Evolutionary conservation across 768 basidiomycete species (phyloP).

Genomic region (Daedaleopsis nitida): DNA sequence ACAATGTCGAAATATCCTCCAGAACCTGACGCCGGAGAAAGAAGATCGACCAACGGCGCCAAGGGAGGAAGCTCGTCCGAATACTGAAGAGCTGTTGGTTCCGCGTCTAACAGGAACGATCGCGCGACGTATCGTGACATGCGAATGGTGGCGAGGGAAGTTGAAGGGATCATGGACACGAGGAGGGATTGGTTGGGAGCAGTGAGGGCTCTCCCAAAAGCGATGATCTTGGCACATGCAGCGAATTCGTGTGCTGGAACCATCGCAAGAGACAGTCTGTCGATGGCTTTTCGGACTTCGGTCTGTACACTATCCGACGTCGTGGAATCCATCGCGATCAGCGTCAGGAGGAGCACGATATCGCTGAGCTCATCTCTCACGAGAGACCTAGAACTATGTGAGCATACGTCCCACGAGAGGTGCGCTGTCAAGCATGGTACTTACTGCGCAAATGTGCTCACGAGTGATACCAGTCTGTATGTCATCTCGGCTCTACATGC

Average conservation of each 20-base stretch:
- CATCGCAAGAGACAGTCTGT: constrained; percentile 47
- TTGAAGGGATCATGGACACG: constrained; percentile 52
- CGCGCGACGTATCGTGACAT: constrained; percentile 64
- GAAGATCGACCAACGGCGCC: constrained; percentile 46
- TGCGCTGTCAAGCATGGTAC: constrained; percentile 18
- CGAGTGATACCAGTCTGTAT: constrained; percentile 43
- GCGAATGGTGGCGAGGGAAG: constrained; percentile 49
- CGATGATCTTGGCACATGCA: constrained; percentile 48
- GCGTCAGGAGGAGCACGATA: constrained; percentile 49
- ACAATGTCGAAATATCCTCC: constrained; percentile 53
- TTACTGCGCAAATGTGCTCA: constrained; percentile 50
- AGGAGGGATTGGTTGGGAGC: constrained; percentile 53
- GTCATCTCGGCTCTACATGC: constrained; percentile 34
- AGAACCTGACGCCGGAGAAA: constrained; percentile 47
- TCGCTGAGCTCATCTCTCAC: constrained; percentile 45
- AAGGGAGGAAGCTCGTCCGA: constrained; percentile 49
- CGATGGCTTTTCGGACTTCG: constrained; percentile 50
- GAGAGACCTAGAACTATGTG: neutral
- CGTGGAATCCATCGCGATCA: constrained; percentile 58
- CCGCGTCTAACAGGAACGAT: constrained; percentile 38
- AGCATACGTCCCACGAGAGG: neutral
- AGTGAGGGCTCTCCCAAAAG: constrained; percentile 41
- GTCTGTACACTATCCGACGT: constrained; percentile 45
- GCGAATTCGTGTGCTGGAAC: constrained; percentile 41
- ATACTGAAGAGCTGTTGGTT: neutral